phyloP scores from a whole-genome alignment of 2,329 filamentous ascomycete genomes.

The Fusarium poae region DNA sequence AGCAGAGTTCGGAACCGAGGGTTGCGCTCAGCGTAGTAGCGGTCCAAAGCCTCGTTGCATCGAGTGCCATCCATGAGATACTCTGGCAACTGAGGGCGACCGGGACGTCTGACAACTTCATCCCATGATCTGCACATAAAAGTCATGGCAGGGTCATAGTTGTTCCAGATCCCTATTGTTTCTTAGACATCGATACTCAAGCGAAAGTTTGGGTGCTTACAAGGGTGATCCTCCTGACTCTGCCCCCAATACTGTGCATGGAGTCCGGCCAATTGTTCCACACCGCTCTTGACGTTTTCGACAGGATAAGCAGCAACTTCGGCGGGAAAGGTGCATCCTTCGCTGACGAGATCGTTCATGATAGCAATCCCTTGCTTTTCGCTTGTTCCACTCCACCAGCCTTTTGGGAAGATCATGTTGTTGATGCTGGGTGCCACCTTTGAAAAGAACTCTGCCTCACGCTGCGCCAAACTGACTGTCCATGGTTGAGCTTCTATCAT shows the following conservation, averaged over 20 bases:
- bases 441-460: constrained; percentile 56
- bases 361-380: constrained; percentile 55
- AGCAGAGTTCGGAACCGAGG: constrained; percentile 57
- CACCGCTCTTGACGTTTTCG: constrained; percentile 52
- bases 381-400: constrained; percentile 55
- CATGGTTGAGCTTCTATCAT: constrained; percentile 49
- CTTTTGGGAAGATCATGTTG: constrained; percentile 52
- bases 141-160: constrained; percentile 55
- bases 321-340: constrained; percentile 53
- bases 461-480: constrained; percentile 50
- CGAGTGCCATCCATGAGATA: constrained; percentile 55
- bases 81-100: constrained; percentile 53
- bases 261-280: constrained; percentile 57
- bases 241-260: constrained; percentile 55
- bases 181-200: background rate
- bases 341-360: constrained; percentile 53
- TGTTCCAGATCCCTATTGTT: constrained; percentile 50
- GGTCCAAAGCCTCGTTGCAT: constrained; percentile 53
- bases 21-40: constrained; percentile 55
- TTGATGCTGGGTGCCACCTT: constrained; percentile 52
- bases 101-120: constrained; percentile 48
- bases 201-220: constrained; percentile 1
- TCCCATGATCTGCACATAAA: constrained; percentile 51
- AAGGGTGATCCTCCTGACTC: constrained; percentile 50
- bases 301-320: constrained; percentile 52